Conservation (phyloP, 1,284 basidiomycete species). For the Trichosporon sp. region DNA sequence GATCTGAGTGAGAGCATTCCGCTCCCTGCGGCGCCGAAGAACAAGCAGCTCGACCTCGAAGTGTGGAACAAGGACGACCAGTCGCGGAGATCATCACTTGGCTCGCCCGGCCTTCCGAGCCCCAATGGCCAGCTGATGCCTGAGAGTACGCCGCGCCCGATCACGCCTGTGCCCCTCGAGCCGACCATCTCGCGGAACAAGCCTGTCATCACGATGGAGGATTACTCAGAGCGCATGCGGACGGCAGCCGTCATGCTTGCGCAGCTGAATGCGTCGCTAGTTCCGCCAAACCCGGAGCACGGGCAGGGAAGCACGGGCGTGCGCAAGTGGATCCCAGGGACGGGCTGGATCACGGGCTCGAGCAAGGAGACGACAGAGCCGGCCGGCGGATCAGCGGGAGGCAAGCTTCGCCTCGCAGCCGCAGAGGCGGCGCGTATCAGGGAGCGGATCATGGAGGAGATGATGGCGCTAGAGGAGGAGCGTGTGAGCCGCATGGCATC, state of each 20-base stretch:
- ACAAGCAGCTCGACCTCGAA: constrained; percentile 76
- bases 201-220: constrained; percentile 61
- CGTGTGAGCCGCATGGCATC: constrained; percentile 90
- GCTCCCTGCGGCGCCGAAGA: constrained; percentile 72
- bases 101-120: neutral
- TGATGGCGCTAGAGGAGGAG: constrained; percentile 94
- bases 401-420: constrained; percentile 63
- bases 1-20: constrained; percentile 75
- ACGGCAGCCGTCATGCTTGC: constrained; percentile 98
- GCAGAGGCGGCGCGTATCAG: constrained; percentile 83
- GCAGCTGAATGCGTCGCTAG: constrained; percentile 81
- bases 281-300: constrained; percentile 50
- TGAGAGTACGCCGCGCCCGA: neutral
- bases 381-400: constrained; percentile 26
- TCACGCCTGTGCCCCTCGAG: constrained; percentile 4
- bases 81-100: constrained; percentile 22
- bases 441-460: constrained; percentile 97
- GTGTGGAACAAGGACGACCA: constrained; percentile 56
- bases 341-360: constrained; percentile 56
- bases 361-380: constrained; percentile 4
- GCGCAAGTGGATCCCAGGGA: constrained; percentile 61
- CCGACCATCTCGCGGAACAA: constrained; percentile 20
- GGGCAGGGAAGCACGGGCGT: constrained; percentile 25
- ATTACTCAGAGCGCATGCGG: constrained; percentile 96
- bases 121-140: constrained; percentile 6